These are phyloP conservation scores for Penicillium odoratum DNA, from an alignment of 495 filamentous ascomycete genomes.

Conservation along the genomic window DNA sequence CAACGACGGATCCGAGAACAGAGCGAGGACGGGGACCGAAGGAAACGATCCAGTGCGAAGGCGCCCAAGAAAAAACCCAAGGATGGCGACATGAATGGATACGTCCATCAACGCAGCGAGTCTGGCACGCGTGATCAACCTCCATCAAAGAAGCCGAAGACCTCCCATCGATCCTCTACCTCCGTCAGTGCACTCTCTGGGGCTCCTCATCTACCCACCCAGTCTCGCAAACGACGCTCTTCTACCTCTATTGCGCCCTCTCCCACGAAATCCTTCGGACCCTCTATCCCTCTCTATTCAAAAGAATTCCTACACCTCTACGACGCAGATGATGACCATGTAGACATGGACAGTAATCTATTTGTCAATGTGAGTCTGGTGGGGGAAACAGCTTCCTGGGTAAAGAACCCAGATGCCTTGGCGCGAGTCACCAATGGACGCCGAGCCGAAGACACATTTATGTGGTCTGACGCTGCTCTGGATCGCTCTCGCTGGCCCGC, in stretches of 20 bases:
- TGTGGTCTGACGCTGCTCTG: constrained; percentile 51
- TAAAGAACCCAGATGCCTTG: constrained; percentile 59
- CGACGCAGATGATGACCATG: constrained; percentile 55
- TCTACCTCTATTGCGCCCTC: constrained; percentile 49
- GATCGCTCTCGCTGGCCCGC: constrained; percentile 55
- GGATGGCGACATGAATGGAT: constrained; percentile 44
- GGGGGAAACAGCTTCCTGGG: constrained; percentile 68
- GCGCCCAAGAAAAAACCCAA: constrained; percentile 73
- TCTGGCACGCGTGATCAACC: constrained; percentile 55
- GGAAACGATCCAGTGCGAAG: constrained; percentile 71
- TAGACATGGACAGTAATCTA: constrained; percentile 54
- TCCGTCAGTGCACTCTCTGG: constrained; percentile 63
- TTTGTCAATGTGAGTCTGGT: constrained; percentile 69
- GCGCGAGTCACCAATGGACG: constrained; percentile 42
- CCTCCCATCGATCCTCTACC: constrained; percentile 66
- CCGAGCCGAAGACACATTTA: constrained; percentile 48
- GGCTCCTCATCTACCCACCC: constrained; percentile 33
- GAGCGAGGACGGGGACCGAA: constrained; percentile 57
- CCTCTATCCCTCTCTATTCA: constrained; percentile 60
- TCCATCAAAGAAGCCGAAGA: constrained; percentile 73
- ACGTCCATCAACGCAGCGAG: constrained; percentile 47
- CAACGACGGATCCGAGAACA: constrained; percentile 62
- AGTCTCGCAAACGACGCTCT: constrained; percentile 55
- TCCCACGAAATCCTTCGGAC: constrained; percentile 50
- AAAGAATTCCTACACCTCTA: constrained; percentile 70